Evolutionary conservation across 768 basidiomycete genomes (phyloP).

Genomic region (Gymnopilus junonius): DNA sequence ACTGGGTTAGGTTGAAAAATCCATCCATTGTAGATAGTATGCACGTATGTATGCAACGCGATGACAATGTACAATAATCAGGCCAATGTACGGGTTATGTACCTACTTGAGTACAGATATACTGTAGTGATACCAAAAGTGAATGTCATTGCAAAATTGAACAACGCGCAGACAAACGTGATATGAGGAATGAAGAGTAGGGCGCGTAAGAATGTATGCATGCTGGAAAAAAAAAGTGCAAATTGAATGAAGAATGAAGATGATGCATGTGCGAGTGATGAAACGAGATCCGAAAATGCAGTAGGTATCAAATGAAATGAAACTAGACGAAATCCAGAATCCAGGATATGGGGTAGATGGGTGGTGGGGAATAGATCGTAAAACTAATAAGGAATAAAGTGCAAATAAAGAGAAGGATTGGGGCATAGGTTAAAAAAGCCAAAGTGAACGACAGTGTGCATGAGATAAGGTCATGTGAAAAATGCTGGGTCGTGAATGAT

Average conservation of each 20-base stretch:
- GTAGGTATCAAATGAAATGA: not conserved
- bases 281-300: not conserved
- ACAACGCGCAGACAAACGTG: not conserved
- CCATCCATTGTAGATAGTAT: not conserved
- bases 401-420: not conserved
- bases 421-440: not conserved
- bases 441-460: conserved; percentile 1
- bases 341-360: not conserved
- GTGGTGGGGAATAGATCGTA: not conserved
- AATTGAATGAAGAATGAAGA: not conserved
- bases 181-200: not conserved
- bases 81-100: not conserved
- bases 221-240: too few relatives aligned
- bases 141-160: not conserved
- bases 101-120: too few relatives aligned
- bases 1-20: not conserved
- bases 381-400: not conserved
- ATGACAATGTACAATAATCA: not conserved
- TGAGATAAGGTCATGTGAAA: not conserved
- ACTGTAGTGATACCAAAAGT: not conserved
- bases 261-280: not conserved
- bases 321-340: not conserved
- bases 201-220: too few relatives aligned
- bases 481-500: conserved; percentile 5
- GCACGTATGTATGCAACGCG: too few relatives aligned